A percentile compares a stretch with the other conserved stretches of the same genome.
Evolutionary conservation across 495 filamentous ascomycete genomes (phyloP).

Genomic region (Thermothielavioides terrestris): DNA sequence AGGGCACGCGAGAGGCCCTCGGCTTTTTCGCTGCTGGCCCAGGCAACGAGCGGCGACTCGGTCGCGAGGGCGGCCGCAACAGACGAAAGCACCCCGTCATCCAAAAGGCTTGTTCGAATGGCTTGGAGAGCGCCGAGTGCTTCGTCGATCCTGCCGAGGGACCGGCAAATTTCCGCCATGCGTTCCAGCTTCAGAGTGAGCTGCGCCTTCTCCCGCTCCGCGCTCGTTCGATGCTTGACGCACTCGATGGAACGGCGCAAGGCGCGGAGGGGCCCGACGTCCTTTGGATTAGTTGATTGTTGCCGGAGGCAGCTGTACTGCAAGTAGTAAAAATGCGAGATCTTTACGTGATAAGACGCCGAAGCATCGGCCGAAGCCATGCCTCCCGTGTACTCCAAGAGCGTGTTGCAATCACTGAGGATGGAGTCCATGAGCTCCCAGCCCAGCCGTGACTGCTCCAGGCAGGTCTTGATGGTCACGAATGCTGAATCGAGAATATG

Average conservation of each 20-base stretch:
- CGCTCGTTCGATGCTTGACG: slow-evolving; percentile 33
- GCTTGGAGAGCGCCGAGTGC: slow-evolving; percentile 35
- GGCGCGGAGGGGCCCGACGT: slow-evolving; percentile 35
- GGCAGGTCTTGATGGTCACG: slow-evolving; percentile 38
- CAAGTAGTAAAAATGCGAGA: slow-evolving; percentile 75
- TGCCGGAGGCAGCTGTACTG: slow-evolving; percentile 39
- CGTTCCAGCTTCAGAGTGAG: slow-evolving; percentile 43
- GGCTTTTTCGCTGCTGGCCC: slow-evolving; percentile 31
- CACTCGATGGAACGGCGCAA: slow-evolving; percentile 44
- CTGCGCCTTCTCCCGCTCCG: slow-evolving; percentile 39
- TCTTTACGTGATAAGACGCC: slow-evolving; percentile 44
- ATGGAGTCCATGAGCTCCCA: slow-evolving; percentile 48
- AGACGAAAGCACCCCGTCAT: slow-evolving; percentile 35
- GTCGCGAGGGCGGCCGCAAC: slow-evolving; percentile 29
- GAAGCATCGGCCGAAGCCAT: slow-evolving; percentile 20
- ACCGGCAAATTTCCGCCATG: slow-evolving; percentile 38
- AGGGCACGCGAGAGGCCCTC: slow-evolving; percentile 38
- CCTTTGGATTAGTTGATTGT: slow-evolving; percentile 29
- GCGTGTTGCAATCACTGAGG: slow-evolving; percentile 45
- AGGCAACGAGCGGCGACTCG: slow-evolving; percentile 27
- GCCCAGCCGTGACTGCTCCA: slow-evolving; percentile 28
- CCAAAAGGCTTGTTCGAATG: slow-evolving; percentile 37
- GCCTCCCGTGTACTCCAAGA: slow-evolving; percentile 43
- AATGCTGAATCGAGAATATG: slow-evolving; percentile 50
- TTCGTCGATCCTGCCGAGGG: slow-evolving; percentile 31